Evolutionary conservation across 2,329 filamentous ascomycete species (phyloP), one percentile per base, ranked within the genome.

Genomic region (Talaromyces sp.): DNA sequence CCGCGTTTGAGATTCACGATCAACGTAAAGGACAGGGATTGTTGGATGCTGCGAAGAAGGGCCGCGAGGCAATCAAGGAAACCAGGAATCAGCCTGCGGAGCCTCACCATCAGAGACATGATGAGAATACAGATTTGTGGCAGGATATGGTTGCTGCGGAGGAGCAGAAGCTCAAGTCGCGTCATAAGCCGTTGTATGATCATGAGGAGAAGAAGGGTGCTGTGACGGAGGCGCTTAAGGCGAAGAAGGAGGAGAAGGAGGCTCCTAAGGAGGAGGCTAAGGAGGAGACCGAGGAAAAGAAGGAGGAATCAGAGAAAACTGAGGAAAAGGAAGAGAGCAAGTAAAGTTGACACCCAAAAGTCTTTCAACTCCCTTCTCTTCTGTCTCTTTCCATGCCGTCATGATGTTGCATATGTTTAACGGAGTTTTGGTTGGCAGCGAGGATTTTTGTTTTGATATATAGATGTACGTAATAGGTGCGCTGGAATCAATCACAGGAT

Each of bases 81-180:
- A 6, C n/a, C 11, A 58, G 49, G 27, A 43, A 63, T 84, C 91
- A 70, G 92, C 96, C 76, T 19, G 59, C 45, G 3, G 92, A 93
- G 79, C 90, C 95, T 63, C 91, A 96, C 77, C 91, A 93, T 81
- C 92, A 96, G 83, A 85, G 91, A 69, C 95, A 96, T 77, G 85
- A 89, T 75, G 91, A 92, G 53, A 45, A 43, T 6, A 91, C 96
- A 81, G 93, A 98, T 78, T 85, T 97, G 73, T 99, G 95, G 95
- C 95, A 79, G 75, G 80, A 83, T 61, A 83, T 83, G 81, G 80
- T 83, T 67, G 79, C 77, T 62, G 78, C 77, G 5, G 79, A 83
- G 71, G 81, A 83, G 71, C 67, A 79, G 64, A 74, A 80, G 47
- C 69, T 83, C 65, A 81, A 80, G 70, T 71, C 74, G 19, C 76